Conservation (phyloP, 208 protist species). For the Leishmania tropica region DNA sequence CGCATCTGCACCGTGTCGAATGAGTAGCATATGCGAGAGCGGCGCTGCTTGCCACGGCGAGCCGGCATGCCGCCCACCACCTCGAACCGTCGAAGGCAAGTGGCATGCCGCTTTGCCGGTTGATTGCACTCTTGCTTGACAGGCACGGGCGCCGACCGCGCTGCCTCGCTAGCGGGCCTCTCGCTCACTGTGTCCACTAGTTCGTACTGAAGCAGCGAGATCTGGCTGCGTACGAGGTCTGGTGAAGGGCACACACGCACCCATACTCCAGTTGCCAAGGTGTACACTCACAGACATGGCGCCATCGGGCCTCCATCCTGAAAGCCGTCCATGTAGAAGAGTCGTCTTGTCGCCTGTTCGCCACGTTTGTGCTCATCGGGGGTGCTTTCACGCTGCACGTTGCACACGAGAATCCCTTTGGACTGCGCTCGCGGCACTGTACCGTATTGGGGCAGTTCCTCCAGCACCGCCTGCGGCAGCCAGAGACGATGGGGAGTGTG, state of each 20-base stretch:
- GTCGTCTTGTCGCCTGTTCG: conserved; percentile 19
- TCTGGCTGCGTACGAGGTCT: conserved; percentile 49
- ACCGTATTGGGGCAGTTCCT: conserved; percentile 55
- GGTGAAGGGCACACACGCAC: conserved; percentile 41
- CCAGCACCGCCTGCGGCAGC: conserved; percentile 37
- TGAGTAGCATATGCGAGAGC: conserved; percentile 49
- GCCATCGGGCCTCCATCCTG: conserved; percentile 48
- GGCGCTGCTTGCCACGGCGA: conserved; percentile 38
- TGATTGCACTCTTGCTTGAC: not conserved
- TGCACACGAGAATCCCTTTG: conserved; percentile 49
- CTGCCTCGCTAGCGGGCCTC: not conserved
- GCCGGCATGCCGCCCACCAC: conserved; percentile 57
- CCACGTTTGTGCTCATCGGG: conserved; percentile 26
- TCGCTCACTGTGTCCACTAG: not conserved
- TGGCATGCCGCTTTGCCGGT: not conserved
- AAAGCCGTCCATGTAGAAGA: conserved; percentile 67
- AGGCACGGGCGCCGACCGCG: not conserved
- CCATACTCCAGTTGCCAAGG: conserved; percentile 46
- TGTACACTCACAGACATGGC: conserved; percentile 46
- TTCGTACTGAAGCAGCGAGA: conserved; percentile 33
- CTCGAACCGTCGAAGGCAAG: conserved; percentile 38
- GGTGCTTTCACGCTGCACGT: conserved; percentile 41
- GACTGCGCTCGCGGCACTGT: conserved; percentile 50
- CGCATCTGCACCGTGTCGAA: conserved; percentile 35
- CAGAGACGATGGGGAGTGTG: conserved; percentile 47